Base-by-base conservation (phyloP, 1,284 basidiomycete genomes). In the Mycena citricolor region DNA sequence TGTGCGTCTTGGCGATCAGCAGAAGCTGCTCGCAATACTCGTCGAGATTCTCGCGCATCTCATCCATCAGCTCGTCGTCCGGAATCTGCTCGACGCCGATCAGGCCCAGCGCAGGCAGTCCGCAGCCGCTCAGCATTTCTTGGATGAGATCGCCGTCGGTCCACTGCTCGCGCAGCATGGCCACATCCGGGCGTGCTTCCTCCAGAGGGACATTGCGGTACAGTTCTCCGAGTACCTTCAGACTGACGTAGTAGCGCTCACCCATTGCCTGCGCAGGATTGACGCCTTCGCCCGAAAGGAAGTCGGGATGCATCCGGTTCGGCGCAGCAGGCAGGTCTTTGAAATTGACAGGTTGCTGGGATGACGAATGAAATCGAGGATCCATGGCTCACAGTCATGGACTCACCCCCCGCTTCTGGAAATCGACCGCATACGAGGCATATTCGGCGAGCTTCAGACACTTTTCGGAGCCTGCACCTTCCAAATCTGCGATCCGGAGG, bases 381-480 rank as follows among this genome's bases (percentile, higher is more conserved):
- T n/a, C n/a, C n/a, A n/a, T n/a, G n/a, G n/a, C n/a, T n/a, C n/a
- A n/a, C n/a, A n/a, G n/a, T n/a, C n/a, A n/a, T 21, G 8, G 33
- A 38, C 40, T 12, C 24, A 49, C 50, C 16, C 50, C 50, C 1
- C 42, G 65, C 57, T 57, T 65, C 22, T 36, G 56, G 47, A 54
- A 74, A 64, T 64, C 67, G 37, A 60, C 65, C 38, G 57, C 61
- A 52, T 60, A 58, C 46, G 74, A 57, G 49, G 68, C 72, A 20
- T 66, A 49, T 38, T 63, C 57, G 0, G 71, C 71, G 2, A 76
- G 58, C 37, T 50, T 54, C 20, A 70, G 41, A 49, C 73, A 76
- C 23, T 65, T 59, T 1, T 46, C 40, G 48, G 69, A 57, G 8
- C 62, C 62, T 4, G 65, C 64, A 8, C 56, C 48, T 8, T 60